These are phyloP conservation scores for Verticillium albo-atrum DNA, from an alignment of 2,329 filamentous ascomycete genomes.

Conservation along the genomic window DNA sequence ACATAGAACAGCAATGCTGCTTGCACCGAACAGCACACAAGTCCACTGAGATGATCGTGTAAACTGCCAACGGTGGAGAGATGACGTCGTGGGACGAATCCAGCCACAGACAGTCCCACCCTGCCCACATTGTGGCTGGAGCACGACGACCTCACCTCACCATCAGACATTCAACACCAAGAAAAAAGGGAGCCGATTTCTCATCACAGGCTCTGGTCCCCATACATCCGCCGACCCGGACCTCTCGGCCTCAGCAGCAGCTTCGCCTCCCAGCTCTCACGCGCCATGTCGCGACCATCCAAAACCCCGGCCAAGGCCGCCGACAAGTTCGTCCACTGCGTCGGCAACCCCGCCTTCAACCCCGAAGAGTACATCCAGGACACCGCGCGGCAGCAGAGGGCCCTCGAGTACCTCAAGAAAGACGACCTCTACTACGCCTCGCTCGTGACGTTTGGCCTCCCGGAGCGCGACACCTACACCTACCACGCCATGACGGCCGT, in stretches of 20 bases:
- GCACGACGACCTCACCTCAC: background rate
- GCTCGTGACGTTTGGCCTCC: constrained; percentile 37
- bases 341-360: constrained; percentile 38
- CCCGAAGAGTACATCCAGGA: constrained; percentile 36
- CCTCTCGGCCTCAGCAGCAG: background rate
- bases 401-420: constrained; percentile 29
- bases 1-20: no score
- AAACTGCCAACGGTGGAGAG: background rate
- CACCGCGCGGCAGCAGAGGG: constrained; percentile 29
- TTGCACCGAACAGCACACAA: no score
- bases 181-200: background rate
- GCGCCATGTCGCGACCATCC: background rate
- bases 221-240: background rate
- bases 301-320: constrained; percentile 5
- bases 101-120: background rate
- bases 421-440: constrained; percentile 40
- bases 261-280: background rate
- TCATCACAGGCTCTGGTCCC: background rate
- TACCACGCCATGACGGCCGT: constrained; percentile 49
- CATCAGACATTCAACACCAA: background rate
- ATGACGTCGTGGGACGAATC: background rate
- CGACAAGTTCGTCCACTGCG: constrained; percentile 31
- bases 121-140: background rate
- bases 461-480: constrained; percentile 39
- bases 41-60: no score